phyloP scores from a whole-genome alignment of 352 stramenopile genomes.

The Globisporangium irregulare region DNA sequence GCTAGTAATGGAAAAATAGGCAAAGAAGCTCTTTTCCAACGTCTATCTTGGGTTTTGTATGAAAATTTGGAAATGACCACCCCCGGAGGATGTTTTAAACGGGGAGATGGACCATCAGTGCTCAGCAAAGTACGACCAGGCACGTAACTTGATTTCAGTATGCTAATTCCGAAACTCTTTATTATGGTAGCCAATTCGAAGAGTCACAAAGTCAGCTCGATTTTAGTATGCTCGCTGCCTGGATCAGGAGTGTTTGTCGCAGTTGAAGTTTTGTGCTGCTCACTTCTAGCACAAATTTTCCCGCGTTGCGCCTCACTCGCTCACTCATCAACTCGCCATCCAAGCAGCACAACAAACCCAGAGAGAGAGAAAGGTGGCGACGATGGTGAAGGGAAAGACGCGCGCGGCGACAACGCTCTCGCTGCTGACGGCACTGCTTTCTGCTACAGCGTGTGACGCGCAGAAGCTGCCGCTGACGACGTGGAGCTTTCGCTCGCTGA shows the following conservation, averaged over 20 bases:
- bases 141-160: too few species aligned
- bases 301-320: neutral
- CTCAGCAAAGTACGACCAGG: too few species aligned
- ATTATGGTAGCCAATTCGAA: too few species aligned
- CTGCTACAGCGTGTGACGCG: neutral
- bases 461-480: slow-evolving; percentile 32
- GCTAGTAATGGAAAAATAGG: too few species aligned
- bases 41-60: neutral
- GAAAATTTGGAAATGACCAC: neutral
- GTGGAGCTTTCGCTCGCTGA: slow-evolving; percentile 53
- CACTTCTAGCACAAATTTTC: neutral
- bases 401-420: neutral
- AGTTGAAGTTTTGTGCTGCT: slow-evolving; percentile 5
- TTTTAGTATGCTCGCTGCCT: too few species aligned
- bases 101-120: too few species aligned
- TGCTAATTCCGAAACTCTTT: too few species aligned
- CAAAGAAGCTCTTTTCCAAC: neutral
- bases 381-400: neutral
- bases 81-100: too few species aligned
- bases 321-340: neutral
- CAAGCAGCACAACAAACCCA: neutral
- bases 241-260: neutral
- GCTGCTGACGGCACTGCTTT: slow-evolving; percentile 10
- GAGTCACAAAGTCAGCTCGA: too few species aligned
- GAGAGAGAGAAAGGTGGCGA: neutral